Evolutionary conservation across 2,329 filamentous ascomycete species (phyloP).

Genomic region (Fusarium continuum): DNA sequence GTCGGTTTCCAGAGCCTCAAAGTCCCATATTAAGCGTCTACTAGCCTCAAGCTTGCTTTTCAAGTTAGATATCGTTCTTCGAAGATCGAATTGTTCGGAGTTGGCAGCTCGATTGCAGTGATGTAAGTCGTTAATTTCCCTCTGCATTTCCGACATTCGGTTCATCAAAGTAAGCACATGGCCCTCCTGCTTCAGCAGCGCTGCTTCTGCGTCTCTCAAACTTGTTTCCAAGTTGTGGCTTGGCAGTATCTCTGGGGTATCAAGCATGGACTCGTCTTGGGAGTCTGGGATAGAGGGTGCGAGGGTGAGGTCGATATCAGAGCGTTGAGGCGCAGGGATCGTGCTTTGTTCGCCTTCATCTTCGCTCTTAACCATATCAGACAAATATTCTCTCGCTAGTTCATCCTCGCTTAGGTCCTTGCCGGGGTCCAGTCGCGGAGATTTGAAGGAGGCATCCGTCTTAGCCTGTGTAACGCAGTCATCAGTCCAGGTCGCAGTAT

Average conservation of each 20-base stretch:
- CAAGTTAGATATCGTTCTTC: neutral
- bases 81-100: neutral
- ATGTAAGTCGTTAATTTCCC: neutral
- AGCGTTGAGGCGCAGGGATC: accelerated
- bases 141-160: neutral
- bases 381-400: accelerated
- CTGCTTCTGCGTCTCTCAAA: neutral
- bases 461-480: accelerated
- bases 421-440: accelerated
- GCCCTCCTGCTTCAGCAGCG: neutral
- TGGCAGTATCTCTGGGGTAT: accelerated
- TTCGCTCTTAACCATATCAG: accelerated
- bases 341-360: neutral
- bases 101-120: neutral
- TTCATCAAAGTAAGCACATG: neutral
- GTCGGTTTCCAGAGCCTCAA: neutral
- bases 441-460: accelerated
- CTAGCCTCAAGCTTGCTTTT: neutral
- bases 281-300: accelerated
- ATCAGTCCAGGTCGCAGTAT: accelerated
- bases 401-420: neutral
- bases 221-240: accelerated
- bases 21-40: accelerated
- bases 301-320: accelerated
- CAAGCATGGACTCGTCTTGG: accelerated